Evolutionary conservation across 1,139 yeast genomes (phyloP), one percentile per base, ranked within the genome.

Genomic region (Chernovozyma aurita): DNA sequence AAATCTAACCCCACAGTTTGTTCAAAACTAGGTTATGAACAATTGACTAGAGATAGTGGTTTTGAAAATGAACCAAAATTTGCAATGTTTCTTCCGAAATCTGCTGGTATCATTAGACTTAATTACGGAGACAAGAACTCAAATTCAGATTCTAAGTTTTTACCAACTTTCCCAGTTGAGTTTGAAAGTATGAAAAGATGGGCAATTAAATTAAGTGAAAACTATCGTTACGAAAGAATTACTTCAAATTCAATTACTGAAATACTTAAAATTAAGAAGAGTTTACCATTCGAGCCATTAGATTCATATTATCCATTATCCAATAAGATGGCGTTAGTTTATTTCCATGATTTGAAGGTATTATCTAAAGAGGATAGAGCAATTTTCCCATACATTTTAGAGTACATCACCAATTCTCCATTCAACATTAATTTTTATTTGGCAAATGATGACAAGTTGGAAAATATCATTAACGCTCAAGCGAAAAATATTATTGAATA

Each of bases 341-440:
- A 71, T 45, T 63, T 70, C 32, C 79, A 73, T 52, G 82, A 82
- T 44, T 60, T 64, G 4, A 65, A 65, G 11, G 68, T 76, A 0
- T 62, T 63, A 2, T 67, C 76, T 1, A 64, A 65, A 2, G 92
- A 83, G 50, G 92, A 84, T 54, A 69, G 69, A 45, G 72, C 72
- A 21, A 59, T 82, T 6, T 61, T 84, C 41, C 79, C 82, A 2
- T 72, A 80, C 47, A 49, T 84, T 35, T 57, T 80, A 31, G 81
- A 79, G 37, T 76, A 76, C 13, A 61, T 81, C 17, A 73, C 82
- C 39, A 64, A 72, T 34, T 59, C 80, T 6, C 80, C 82, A 1
- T 63, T 69, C 42, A 73, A 80, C 45, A 65, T 79, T 12, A 65
- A 70, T 44, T 53, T 84, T 12, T 78, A 65, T 52, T 72, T 70